Conservation (phyloP, 192 early-diverging fungal genomes). For the Helicostylum pulchrum region DNA sequence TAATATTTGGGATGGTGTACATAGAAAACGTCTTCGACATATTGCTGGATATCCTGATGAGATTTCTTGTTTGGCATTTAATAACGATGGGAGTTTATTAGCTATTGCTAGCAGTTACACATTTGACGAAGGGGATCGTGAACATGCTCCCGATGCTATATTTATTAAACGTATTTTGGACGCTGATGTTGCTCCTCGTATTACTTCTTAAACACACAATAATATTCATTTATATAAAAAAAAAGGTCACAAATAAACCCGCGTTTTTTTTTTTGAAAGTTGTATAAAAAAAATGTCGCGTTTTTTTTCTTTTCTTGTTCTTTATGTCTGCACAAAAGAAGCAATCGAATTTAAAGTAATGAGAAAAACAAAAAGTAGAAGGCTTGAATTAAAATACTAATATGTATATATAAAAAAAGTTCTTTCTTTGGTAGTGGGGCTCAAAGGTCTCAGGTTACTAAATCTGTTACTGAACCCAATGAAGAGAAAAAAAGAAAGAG, state of each 20-base stretch:
- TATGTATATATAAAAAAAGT: not conserved
- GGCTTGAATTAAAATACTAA: not conserved
- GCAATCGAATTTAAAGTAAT: not conserved
- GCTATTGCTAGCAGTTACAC: slow-evolving; percentile 92
- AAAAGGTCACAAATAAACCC: not conserved
- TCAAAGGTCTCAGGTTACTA: too few relatives aligned
- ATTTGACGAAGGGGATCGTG: slow-evolving; percentile 92
- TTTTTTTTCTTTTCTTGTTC: not conserved
- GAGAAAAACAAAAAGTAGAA: not conserved
- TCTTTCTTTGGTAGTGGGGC: not conserved
- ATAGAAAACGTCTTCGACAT: slow-evolving; percentile 84
- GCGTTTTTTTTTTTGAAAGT: not conserved
- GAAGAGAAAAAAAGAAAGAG: too few relatives aligned
- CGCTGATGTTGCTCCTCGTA: slow-evolving; percentile 43
- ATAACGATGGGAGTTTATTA: slow-evolving; percentile 68
- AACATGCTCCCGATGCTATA: slow-evolving; percentile 76
- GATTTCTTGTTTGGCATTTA: slow-evolving; percentile 80
- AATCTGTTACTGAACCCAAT: too few relatives aligned
- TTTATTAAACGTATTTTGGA: slow-evolving; percentile 72
- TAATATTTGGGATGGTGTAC: slow-evolving; percentile 88
- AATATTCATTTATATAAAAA: too few relatives aligned
- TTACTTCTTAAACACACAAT: not conserved
- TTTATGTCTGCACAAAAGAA: not conserved
- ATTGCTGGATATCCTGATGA: slow-evolving; percentile 80
- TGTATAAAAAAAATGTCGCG: not conserved